Percentiles rank a stretch among this genome's conserved stretches.
Conservation (phyloP, 306 rosid genomes). For the Hippophae rhamnoides region DNA sequence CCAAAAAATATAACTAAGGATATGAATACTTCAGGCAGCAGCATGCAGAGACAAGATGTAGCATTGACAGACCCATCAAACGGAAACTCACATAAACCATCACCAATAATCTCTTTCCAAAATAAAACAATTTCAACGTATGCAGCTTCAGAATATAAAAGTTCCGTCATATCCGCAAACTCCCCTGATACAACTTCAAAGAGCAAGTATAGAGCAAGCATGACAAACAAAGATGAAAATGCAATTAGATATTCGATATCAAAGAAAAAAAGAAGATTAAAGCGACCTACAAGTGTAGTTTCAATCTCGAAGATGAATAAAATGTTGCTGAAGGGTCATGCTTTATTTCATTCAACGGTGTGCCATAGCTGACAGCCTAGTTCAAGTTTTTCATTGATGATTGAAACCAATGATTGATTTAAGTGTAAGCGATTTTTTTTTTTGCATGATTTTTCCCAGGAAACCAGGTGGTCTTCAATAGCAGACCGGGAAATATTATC, state of each 20-base stretch:
- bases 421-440: neutral
- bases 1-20: neutral
- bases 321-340: neutral
- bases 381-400: neutral
- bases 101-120: neutral
- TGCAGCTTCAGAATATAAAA: neutral
- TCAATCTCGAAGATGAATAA: neutral
- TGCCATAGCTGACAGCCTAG: neutral
- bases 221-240: neutral
- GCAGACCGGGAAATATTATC: neutral
- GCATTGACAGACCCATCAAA: neutral
- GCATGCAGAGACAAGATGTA: neutral
- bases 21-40: neutral
- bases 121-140: neutral
- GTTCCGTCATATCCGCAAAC: neutral
- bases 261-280: neutral
- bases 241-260: neutral
- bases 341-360: neutral
- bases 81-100: neutral
- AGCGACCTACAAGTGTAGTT: neutral
- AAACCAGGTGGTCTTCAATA: neutral
- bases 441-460: neutral
- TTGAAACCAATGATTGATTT: neutral
- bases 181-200: neutral
- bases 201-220: neutral